Base-by-base conservation (phyloP, 2,329 filamentous ascomycete genomes). In the Fusarium pseudograminearum region DNA sequence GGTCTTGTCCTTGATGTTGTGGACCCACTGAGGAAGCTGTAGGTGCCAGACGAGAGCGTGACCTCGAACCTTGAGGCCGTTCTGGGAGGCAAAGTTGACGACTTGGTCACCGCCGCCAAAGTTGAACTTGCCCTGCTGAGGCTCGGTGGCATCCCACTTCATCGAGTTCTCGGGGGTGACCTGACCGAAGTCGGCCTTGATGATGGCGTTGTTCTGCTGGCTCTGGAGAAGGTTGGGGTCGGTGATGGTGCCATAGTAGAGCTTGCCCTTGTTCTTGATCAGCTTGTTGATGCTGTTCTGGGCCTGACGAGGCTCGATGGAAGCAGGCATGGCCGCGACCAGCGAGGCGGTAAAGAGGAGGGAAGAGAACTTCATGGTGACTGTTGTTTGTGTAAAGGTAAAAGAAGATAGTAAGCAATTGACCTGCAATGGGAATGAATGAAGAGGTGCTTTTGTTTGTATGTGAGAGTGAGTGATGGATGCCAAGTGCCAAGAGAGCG, bases 111-210 rank as follows among this genome's bases (percentile, higher is more conserved):
- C 83, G 16, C 77, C 78, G 86, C 76, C 78, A 68, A 88, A 90
- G 70, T 81, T 88, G 83, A 88, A 92, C 4, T 71, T 74, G 63
- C 84, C 84, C 83, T 80, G 16, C 40, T 56, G 24, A 57, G 30
- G 62, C 54, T 65, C 41, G 3, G 42, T 65, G 24, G 84, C 80
- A 67, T 90, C 87, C 89, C 89, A 92, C 80, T 92, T 91, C 85
- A 90, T 89, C 74, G 83, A 87, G 82, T 92, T 91, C 82, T 92
- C 90, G 6, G 87, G 86, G 0, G 89, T 91, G 26, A 92, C 82
- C 76, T 88, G 85, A 24, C 89, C 89, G 67, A 91, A 91, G 20
- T 90, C 80, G 65, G 84, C 83, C 77, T 91, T 87, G 73, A 90
- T 83, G 36, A 73, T 8, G 59, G 82, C 82, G n/a, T 84, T 60